phyloP scores from a whole-genome alignment of 2,329 filamentous ascomycete species.

The Talaromyces atroroseus region DNA sequence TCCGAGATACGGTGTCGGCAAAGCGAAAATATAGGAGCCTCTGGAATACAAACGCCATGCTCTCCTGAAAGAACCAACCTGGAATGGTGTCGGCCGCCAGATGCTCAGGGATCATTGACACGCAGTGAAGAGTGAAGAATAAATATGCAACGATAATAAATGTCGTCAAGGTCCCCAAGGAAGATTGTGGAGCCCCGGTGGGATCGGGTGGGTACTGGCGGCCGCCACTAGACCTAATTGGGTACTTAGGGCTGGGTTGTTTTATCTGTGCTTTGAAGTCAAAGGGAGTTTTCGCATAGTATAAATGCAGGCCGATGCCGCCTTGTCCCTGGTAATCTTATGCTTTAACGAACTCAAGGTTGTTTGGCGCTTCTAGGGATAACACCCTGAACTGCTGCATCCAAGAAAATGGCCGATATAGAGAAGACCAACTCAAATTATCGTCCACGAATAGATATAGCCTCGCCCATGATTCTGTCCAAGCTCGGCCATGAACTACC shows the following conservation, averaged over 20 bases:
- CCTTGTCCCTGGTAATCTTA: not conserved
- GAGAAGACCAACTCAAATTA: not conserved
- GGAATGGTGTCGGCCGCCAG: not conserved
- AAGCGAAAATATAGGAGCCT: not conserved
- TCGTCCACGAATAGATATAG: not conserved
- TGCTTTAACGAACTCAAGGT: not conserved
- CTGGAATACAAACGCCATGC: not conserved
- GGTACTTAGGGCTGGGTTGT: not conserved
- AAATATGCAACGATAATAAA: not conserved
- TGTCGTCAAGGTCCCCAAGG: not conserved
- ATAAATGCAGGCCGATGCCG: not conserved
- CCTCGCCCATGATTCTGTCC: not conserved
- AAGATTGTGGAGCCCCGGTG: not conserved
- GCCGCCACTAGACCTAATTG: not conserved
- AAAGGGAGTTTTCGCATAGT: not conserved
- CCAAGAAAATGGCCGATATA: not conserved
- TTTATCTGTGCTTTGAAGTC: not conserved
- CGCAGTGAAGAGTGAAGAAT: too few relatives aligned
- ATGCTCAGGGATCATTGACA: not conserved
- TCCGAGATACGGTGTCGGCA: not conserved
- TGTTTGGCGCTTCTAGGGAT: not conserved
- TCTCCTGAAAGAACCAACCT: too few relatives aligned
- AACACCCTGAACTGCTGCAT: not conserved
- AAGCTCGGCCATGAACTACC: not conserved
- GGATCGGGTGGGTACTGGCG: not conserved